Evolutionary conservation across 2,329 filamentous ascomycete species (phyloP).

Genomic region (Lomentospora prolificans): DNA sequence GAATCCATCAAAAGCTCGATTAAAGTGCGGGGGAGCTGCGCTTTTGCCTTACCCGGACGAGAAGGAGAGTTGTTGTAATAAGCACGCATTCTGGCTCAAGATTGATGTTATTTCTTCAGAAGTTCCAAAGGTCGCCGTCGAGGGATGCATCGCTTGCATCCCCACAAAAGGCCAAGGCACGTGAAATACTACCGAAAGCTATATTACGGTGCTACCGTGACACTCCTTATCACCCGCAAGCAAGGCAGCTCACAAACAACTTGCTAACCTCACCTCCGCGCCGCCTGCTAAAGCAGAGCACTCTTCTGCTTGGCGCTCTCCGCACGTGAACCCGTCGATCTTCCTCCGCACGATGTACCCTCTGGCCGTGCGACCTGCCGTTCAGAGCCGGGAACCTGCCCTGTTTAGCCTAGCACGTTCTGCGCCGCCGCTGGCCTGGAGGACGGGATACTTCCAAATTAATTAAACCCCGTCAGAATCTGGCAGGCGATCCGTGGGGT

Average conservation of each 20-base stretch:
- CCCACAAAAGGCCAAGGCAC: not conserved
- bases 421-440: not conserved
- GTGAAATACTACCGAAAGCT: not conserved
- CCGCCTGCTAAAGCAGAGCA: no score
- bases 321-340: constrained; percentile 1
- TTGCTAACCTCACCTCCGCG: not conserved
- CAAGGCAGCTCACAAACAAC: no score
- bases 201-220: not conserved
- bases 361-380: not conserved
- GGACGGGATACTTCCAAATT: not conserved
- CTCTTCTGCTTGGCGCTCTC: not conserved
- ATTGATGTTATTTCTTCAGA: not conserved
- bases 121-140: not conserved
- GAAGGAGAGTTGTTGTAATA: no score
- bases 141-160: not conserved
- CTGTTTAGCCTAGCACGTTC: not conserved
- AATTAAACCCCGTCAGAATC: not conserved
- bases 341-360: not conserved
- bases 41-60: no score
- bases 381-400: not conserved
- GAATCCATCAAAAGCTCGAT: no score
- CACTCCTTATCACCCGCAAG: not conserved
- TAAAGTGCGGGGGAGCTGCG: no score
- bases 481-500: not conserved
- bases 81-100: not conserved